Percentiles rank a stretch among this genome's conserved stretches.
phyloP scores from a whole-genome alignment of 805 yeast genomes.

The Myxozyma vanderwaltii region DNA sequence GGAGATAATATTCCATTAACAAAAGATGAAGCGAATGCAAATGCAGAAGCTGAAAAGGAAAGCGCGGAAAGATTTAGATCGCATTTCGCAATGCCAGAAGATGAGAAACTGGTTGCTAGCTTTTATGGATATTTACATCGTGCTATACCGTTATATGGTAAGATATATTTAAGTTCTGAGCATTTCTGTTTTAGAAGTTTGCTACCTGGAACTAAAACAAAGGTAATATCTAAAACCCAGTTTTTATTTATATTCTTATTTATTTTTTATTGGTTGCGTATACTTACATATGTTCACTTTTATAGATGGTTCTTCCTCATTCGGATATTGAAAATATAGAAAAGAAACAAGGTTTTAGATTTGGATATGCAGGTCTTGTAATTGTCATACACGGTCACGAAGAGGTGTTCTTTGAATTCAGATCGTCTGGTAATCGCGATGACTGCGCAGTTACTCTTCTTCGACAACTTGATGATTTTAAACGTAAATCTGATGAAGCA shows the following conservation, averaged over 20 bases:
- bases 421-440: slow-evolving; percentile 63
- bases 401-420: slow-evolving; percentile 75
- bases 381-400: slow-evolving; percentile 73
- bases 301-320: slow-evolving; percentile 73
- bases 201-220: slow-evolving; percentile 73
- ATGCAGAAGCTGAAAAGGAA: slow-evolving; percentile 29
- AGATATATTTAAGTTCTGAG: slow-evolving; percentile 67
- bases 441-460: slow-evolving; percentile 62
- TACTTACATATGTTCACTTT: no score
- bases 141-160: slow-evolving; percentile 80
- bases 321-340: slow-evolving; percentile 69
- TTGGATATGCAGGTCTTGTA: slow-evolving; percentile 70
- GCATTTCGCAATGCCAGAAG: slow-evolving; percentile 63
- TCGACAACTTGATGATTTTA: slow-evolving; percentile 50
- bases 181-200: slow-evolving; percentile 80
- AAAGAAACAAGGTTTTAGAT: slow-evolving; percentile 66
- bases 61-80: slow-evolving; percentile 62
- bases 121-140: slow-evolving; percentile 71
- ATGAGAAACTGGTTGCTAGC: slow-evolving; percentile 60
- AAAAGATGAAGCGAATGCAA: slow-evolving; percentile 43
- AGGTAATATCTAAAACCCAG: slow-evolving; percentile 31
- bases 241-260: not conserved
- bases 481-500: not conserved
- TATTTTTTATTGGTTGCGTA: not conserved
- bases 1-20: slow-evolving; percentile 46